Evolutionary conservation across 2,329 filamentous ascomycete species (phyloP).

Genomic region (Fusarium robinianum): DNA sequence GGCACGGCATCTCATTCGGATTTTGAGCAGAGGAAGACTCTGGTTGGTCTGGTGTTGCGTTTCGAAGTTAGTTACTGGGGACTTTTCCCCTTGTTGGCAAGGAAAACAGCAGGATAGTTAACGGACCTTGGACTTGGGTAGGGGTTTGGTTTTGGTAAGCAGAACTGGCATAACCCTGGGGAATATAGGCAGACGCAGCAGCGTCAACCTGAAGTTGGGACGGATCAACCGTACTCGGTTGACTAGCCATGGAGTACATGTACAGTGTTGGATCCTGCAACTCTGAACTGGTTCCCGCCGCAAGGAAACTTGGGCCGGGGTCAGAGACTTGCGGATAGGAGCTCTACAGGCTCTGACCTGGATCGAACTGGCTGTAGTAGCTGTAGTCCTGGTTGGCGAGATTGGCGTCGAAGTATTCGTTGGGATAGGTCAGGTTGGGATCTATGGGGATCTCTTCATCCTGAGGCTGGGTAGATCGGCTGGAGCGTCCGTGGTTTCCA

Average conservation of each 20-base stretch:
- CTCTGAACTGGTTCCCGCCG: constrained; percentile 14
- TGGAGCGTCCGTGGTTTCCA: constrained; percentile 15
- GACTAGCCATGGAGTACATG: constrained; percentile 6
- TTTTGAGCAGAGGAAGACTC: constrained; percentile 13
- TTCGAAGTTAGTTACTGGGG: not conserved
- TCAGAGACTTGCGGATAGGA: constrained; percentile 16
- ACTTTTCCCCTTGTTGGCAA: not conserved
- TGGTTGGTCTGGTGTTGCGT: constrained; percentile 1
- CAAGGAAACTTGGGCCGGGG: constrained; percentile 8
- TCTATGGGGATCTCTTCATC: constrained; percentile 22
- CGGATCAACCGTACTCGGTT: constrained; percentile 23
- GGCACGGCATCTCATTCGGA: not conserved
- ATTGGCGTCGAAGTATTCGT: not conserved
- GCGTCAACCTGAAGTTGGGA: constrained; percentile 10
- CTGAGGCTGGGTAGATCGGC: constrained; percentile 11
- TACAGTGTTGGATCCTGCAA: constrained; percentile 19
- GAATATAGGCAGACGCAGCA: not conserved
- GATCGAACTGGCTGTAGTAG: constrained; percentile 17
- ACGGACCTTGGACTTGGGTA: no score
- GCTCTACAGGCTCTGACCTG: constrained; percentile 31
- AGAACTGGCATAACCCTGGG: constrained; percentile 5
- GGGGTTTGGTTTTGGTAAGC: constrained; percentile 23
- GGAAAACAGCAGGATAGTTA: not conserved
- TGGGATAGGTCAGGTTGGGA: constrained; percentile 2
- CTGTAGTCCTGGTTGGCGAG: not conserved